Base-by-base conservation (phyloP, 768 basidiomycete genomes). In the Tulasnella sp. region DNA sequence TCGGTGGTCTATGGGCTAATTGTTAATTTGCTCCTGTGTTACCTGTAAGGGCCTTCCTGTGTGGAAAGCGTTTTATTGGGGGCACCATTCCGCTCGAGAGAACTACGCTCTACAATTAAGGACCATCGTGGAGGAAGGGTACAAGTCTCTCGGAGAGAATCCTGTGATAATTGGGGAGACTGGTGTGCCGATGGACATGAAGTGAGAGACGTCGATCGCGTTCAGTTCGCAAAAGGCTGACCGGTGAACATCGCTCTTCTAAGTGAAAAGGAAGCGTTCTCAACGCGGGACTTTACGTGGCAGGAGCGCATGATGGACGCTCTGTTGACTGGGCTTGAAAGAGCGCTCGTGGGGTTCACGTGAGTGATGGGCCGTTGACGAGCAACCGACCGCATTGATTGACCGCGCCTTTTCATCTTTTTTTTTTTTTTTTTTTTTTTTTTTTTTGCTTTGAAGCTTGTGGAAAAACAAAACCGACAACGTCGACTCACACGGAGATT, bases 381-480 rank as follows among this genome's bases (percentile, higher is more conserved):
- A 14, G 44, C 44, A 47, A 22, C 14, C 22, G 22, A 14, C 22
- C 44, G 22, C 22, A 47, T 47, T 64, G 17, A 34, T 8, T 39
- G 26, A 26, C 67, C 69, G n/a, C n/a, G n/a, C n/a, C n/a, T n/a
- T n/a, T n/a, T n/a, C n/a, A n/a, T n/a, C n/a, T n/a, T 39, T 42
- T 66, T 32, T 14, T 22, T n/a, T n/a, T n/a, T n/a, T n/a, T n/a
- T n/a, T n/a, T n/a, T n/a, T n/a, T n/a, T n/a, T n/a, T n/a, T n/a
- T n/a, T n/a, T n/a, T n/a, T n/a, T n/a, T n/a, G n/a, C n/a, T 65
- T 37, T 6, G 76, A 97, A 94, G 1, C 80, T 98, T 6, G n/a
- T 98, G 96, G 96, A 94, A 92, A 73, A 98, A 97, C 79, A 97
- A 98, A 77, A 91, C 95, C 0, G 82, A 84, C 67, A 98, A 98